phyloP scores from a whole-genome alignment of 345 rosid species.

The Hibiscus syriacus region DNA sequence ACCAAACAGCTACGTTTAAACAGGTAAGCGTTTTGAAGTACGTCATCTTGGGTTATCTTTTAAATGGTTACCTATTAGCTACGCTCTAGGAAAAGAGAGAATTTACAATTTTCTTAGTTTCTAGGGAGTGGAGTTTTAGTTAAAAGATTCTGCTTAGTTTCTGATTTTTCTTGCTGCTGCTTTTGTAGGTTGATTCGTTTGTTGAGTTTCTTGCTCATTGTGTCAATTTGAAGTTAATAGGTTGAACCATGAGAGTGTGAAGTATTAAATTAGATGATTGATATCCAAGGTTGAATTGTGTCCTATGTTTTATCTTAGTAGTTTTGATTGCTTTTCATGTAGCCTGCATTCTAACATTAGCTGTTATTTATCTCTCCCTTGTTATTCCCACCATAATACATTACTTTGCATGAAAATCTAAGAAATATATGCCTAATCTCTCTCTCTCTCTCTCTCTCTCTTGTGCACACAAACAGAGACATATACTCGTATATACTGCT shows the following conservation, averaged over 20 bases:
- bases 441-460: neutral
- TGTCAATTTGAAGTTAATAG: neutral
- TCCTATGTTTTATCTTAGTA: neutral
- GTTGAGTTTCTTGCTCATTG: neutral
- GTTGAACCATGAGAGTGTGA: neutral
- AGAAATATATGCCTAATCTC: neutral
- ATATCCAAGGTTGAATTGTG: neutral
- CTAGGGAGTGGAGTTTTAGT: neutral
- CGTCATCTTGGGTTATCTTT: neutral
- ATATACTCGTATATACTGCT: neutral
- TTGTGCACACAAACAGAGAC: neutral
- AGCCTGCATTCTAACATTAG: neutral
- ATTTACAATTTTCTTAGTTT: neutral
- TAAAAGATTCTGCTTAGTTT: neutral
- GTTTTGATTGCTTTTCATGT: neutral
- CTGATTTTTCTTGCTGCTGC: neutral
- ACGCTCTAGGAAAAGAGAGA: no score
- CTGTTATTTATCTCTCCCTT: no score
- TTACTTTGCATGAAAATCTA: neutral
- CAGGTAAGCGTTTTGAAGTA: slow-evolving; percentile 39
- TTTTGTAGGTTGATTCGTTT: neutral
- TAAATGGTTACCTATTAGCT: no score
- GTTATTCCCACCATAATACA: no score
- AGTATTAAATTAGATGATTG: neutral
- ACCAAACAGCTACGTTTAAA: slow-evolving; percentile 89